Evolutionary conservation across 2,329 filamentous ascomycete species (phyloP).

Genomic region (Nothophoma quercina): DNA sequence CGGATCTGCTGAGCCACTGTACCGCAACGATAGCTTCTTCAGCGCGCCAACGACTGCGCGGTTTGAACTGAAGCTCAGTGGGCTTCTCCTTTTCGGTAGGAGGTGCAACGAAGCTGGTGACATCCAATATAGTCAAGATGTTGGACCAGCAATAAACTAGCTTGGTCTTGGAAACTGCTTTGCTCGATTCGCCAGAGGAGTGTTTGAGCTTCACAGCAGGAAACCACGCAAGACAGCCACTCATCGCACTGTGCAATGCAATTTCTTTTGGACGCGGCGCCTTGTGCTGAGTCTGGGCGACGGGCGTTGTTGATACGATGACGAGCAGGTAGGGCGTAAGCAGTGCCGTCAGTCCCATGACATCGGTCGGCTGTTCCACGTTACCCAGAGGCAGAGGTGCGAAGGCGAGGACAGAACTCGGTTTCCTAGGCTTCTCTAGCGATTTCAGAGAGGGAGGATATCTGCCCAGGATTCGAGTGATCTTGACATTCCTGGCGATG

Average conservation of each 20-base stretch:
- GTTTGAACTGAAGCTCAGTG: conserved; percentile 77
- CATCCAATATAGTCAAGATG: conserved; percentile 89
- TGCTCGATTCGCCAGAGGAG: conserved; percentile 70
- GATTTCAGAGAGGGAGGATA: conserved; percentile 77
- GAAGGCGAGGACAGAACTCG: conserved; percentile 94
- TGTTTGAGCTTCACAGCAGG: conserved; percentile 91
- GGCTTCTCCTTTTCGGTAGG: conserved; percentile 77
- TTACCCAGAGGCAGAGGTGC: conserved; percentile 92
- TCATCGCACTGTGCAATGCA: conserved; percentile 87
- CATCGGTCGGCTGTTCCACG: conserved; percentile 85
- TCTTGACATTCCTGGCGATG: conserved; percentile 85
- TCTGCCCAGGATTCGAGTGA: conserved; percentile 86
- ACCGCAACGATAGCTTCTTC: conserved; percentile 96
- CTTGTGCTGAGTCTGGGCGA: conserved; percentile 97
- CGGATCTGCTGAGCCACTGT: conserved; percentile 95
- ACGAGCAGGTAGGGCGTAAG: conserved; percentile 94
- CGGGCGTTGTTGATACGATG: conserved; percentile 94
- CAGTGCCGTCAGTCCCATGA: conserved; percentile 90
- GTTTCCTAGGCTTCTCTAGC: conserved; percentile 75
- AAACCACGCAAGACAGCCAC: conserved; percentile 95
- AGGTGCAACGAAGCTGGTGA: conserved; percentile 69
- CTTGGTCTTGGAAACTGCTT: conserved; percentile 79
- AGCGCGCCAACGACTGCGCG: conserved; percentile 88
- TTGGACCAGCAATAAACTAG: conserved; percentile 99
- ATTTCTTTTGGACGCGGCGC: conserved; percentile 90